phyloP scores from a whole-genome alignment of 352 stramenopile genomes.

The Globisporangium uncinulatum region DNA sequence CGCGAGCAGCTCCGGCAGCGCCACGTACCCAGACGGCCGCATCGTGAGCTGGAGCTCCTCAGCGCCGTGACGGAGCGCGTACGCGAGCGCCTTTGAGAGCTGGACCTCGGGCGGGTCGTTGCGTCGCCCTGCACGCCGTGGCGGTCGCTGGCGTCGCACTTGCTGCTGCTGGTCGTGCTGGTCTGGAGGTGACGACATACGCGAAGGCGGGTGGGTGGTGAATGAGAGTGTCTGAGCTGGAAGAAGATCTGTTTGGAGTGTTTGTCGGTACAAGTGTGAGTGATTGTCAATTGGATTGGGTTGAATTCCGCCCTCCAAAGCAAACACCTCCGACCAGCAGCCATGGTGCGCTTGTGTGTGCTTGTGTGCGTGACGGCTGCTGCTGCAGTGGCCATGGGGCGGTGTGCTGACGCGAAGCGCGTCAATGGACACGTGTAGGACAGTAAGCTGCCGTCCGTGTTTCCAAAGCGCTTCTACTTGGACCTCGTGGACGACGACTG shows the following conservation, averaged over 20 bases:
- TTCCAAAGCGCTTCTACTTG: conserved; percentile 62
- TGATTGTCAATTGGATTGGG: no score
- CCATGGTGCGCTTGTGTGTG: no score
- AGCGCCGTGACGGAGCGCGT: conserved; percentile 68
- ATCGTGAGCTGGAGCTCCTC: conserved; percentile 65
- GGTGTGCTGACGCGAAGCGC: no score
- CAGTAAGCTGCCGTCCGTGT: conserved; percentile 34
- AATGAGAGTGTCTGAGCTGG: no score
- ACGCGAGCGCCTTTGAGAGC: conserved; percentile 74
- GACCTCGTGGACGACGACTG: conserved; percentile 82
- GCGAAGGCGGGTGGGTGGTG: no score
- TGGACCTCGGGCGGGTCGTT: conserved; percentile 51
- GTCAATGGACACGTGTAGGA: conserved; percentile 1
- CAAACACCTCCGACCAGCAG: no score
- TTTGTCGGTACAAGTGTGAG: no score
- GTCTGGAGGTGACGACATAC: no score
- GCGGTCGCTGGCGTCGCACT: conserved; percentile 2
- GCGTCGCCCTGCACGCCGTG: neutral
- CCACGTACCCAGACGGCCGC: conserved; percentile 61
- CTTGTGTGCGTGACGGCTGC: no score
- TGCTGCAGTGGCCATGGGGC: no score
- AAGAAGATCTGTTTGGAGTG: no score
- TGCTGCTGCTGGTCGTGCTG: neutral
- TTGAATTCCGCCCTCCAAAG: no score
- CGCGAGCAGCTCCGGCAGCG: conserved; percentile 38